Conservation (phyloP, 2,329 filamentous ascomycete species). For the Lomentospora prolificans region DNA sequence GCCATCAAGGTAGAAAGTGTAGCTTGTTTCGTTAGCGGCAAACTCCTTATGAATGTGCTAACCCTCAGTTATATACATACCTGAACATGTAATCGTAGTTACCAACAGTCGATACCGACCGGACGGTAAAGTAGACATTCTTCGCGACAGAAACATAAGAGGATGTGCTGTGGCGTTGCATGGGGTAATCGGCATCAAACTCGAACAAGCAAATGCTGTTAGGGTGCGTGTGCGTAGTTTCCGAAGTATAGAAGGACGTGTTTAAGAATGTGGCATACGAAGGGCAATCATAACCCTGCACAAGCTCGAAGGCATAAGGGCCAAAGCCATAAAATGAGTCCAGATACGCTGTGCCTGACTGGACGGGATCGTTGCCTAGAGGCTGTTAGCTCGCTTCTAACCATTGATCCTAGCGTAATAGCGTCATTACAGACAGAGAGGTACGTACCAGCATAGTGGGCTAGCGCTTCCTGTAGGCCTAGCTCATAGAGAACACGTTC, state of each 20-base stretch:
- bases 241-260: conserved; percentile 31
- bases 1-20: conserved; percentile 37
- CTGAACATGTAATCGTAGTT: conserved; percentile 46
- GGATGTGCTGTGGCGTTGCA: conserved; percentile 35
- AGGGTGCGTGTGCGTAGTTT: conserved; percentile 32
- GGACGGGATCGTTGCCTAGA: conserved; percentile 31
- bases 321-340: conserved; percentile 40
- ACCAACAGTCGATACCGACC: conserved; percentile 38
- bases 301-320: conserved; percentile 31
- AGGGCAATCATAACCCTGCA: conserved; percentile 43
- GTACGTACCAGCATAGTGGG: conserved; percentile 31
- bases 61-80: conserved; percentile 25
- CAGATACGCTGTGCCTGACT: conserved; percentile 34
- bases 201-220: conserved; percentile 49
- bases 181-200: conserved; percentile 35
- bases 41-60: not conserved
- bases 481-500: conserved; percentile 46
- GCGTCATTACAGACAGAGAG: too few species aligned
- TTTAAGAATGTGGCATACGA: conserved; percentile 39
- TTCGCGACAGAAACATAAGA: conserved; percentile 34
- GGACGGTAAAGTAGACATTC: conserved; percentile 35
- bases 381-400: too few species aligned
- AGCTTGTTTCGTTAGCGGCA: conserved; percentile 9
- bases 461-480: conserved; percentile 43
- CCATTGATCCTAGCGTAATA: too few species aligned